Evolutionary conservation across 208 protist genomes (phyloP).

Genomic region (Porcisia hertigi): DNA sequence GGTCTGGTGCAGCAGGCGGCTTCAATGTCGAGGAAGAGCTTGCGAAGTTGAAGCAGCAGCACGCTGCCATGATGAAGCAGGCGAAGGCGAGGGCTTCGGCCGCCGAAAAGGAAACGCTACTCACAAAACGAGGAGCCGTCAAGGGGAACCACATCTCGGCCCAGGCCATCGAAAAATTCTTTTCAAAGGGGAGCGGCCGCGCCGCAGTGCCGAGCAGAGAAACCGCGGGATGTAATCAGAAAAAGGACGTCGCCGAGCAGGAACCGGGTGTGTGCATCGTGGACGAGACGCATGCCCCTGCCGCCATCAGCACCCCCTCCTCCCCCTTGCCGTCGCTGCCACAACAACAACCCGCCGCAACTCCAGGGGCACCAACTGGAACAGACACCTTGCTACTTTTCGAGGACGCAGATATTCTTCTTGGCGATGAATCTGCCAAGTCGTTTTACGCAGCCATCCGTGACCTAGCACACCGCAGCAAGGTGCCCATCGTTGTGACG

Average conservation of each 20-base stretch:
- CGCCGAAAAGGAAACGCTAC: conserved; percentile 22
- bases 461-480: conserved; percentile 73
- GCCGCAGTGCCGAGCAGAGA: conserved; percentile 1
- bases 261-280: not conserved
- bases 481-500: conserved; percentile 80
- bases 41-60: conserved; percentile 61
- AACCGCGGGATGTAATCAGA: conserved; percentile 1
- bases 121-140: conserved; percentile 23
- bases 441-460: conserved; percentile 80
- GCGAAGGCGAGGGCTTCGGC: conserved; percentile 23
- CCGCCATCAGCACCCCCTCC: not conserved
- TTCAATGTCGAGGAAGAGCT: conserved; percentile 75
- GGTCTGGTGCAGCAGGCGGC: conserved; percentile 21
- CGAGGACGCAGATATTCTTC: conserved; percentile 82
- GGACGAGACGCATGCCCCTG: not conserved
- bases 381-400: conserved; percentile 72
- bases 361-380: not conserved
- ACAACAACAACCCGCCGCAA: not conserved
- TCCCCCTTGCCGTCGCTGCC: not conserved
- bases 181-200: conserved; percentile 28
- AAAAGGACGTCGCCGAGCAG: not conserved
- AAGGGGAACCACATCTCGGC: conserved; percentile 74
- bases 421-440: conserved; percentile 66
- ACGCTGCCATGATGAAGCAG: conserved; percentile 33
- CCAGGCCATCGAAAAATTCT: conserved; percentile 70